A percentile compares a stretch with the other conserved stretches of the same genome.
These are phyloP conservation scores for Plenodomus biglobosus DNA, from an alignment of 2,329 filamentous ascomycete genomes.

Conservation along the genomic window DNA sequence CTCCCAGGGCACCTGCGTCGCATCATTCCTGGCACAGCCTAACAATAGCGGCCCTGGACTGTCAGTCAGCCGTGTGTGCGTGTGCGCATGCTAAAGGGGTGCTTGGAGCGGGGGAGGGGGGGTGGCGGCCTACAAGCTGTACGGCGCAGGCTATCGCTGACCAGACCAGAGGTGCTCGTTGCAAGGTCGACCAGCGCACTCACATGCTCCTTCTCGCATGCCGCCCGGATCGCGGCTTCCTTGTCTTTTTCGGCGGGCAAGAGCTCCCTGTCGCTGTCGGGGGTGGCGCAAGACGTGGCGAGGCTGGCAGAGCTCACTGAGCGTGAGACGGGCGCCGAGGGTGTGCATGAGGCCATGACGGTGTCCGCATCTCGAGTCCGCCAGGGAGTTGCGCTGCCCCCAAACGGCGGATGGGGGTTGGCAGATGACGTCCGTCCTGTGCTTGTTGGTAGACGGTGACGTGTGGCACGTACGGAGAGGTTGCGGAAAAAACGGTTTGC, in stretches of 20 bases:
- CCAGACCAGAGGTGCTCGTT: constrained; percentile 48
- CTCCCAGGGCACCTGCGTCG: constrained; percentile 53
- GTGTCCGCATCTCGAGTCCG: constrained; percentile 17
- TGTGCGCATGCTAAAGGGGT: too few species aligned
- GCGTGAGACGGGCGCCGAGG: constrained; percentile 27
- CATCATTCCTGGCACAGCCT: constrained; percentile 35
- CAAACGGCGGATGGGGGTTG: too few species aligned
- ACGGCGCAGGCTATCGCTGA: constrained; percentile 62
- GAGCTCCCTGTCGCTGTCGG: constrained; percentile 8
- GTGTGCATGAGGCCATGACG: constrained; percentile 31
- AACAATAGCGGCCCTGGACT: constrained; percentile 63
- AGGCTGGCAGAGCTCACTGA: constrained; percentile 36
- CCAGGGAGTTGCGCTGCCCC: too few species aligned
- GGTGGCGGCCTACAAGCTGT: constrained; percentile 67
- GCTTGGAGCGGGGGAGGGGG: too few species aligned
- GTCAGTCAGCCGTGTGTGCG: constrained; percentile 16
- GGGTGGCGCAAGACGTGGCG: constrained; percentile 18
- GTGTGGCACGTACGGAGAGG: too few species aligned
- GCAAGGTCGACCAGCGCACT: constrained; percentile 47
- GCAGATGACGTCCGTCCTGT: too few species aligned
- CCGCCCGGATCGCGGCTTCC: constrained; percentile 41
- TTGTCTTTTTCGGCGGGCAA: constrained; percentile 32
- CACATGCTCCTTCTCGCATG: constrained; percentile 47
- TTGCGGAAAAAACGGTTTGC: too few species aligned
- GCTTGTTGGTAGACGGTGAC: too few species aligned